Conservation (phyloP, 148 eudicot genomes). For the Pouteria glomerata region DNA sequence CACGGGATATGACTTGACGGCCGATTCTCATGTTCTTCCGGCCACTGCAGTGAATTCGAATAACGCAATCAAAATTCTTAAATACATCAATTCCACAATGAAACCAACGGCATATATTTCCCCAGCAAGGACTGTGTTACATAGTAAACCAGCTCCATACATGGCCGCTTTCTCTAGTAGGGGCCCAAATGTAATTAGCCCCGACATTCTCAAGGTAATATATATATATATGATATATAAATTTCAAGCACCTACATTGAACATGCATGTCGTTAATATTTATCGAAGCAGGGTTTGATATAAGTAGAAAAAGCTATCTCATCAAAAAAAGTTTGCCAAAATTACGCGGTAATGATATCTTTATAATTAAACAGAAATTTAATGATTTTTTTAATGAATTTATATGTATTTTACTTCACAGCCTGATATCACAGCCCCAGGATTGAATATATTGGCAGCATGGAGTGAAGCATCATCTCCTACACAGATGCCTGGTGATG, state of each 20-base stretch:
- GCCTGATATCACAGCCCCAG: slow-evolving; percentile 46
- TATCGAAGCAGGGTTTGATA: too few species aligned
- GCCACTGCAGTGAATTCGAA: slow-evolving; percentile 57
- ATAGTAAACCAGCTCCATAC: slow-evolving; percentile 50
- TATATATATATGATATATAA: too few species aligned
- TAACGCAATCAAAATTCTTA: slow-evolving; percentile 35
- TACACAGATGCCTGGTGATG: too few species aligned
- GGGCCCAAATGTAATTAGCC: slow-evolving; percentile 59
- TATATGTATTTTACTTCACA: slow-evolving; percentile 10
- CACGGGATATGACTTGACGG: slow-evolving; percentile 37
- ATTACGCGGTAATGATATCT: too few species aligned
- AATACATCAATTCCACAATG: slow-evolving; percentile 51
- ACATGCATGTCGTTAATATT: too few species aligned
- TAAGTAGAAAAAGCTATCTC: too few species aligned
- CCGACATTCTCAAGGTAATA: slow-evolving; percentile 68
- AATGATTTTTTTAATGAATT: too few species aligned
- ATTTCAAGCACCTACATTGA: too few species aligned
- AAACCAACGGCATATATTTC: slow-evolving; percentile 49
- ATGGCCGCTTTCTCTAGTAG: slow-evolving; percentile 72
- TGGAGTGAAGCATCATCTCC: slow-evolving; percentile 48
- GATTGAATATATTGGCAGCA: slow-evolving; percentile 64
- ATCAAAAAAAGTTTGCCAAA: too few species aligned
- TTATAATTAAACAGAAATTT: neutral
- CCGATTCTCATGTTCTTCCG: slow-evolving; percentile 74
- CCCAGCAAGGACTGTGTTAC: slow-evolving; percentile 29